Percentiles rank a stretch among this genome's conserved stretches.
phyloP scores from a whole-genome alignment of 108 stramenopile genomes.

The Conticribra guillardii region DNA sequence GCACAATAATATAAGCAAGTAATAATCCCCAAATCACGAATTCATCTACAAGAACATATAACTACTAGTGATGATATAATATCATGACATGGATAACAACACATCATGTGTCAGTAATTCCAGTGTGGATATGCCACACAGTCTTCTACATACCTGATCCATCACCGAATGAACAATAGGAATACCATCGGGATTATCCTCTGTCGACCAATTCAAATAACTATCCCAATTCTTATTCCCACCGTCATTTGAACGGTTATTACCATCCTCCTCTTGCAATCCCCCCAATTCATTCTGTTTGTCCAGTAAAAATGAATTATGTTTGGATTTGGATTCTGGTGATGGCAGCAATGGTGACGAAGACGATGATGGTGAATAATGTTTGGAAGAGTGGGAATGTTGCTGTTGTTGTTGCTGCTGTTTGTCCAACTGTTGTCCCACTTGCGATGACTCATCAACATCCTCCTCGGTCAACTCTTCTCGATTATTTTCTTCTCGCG shows the following conservation, averaged over 20 bases:
- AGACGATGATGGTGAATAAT: neutral
- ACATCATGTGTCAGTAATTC: neutral
- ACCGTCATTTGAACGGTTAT: neutral
- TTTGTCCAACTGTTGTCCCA: no score
- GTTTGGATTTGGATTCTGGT: neutral
- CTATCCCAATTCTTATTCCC: slow-evolving; percentile 14
- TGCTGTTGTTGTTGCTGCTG: no score
- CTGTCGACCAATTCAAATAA: slow-evolving; percentile 75
- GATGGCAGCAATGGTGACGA: neutral
- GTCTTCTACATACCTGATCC: slow-evolving; percentile 77
- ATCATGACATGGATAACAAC: no score
- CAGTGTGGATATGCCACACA: no score
- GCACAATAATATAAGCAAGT: no score
- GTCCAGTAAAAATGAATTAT: slow-evolving; percentile 21
- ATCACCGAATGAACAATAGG: slow-evolving; percentile 63
- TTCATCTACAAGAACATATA: no score
- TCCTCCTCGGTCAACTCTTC: no score
- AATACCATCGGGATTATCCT: slow-evolving; percentile 81
- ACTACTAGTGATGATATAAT: no score
- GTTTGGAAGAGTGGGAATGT: neutral
- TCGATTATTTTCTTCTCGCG: no score
- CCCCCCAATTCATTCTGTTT: slow-evolving; percentile 32
- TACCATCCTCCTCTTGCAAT: slow-evolving; percentile 13
- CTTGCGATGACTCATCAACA: no score
- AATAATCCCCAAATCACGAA: no score